phyloP scores from a whole-genome alignment of 116 monocot genomes.

The Dioscorea cayenensis region DNA sequence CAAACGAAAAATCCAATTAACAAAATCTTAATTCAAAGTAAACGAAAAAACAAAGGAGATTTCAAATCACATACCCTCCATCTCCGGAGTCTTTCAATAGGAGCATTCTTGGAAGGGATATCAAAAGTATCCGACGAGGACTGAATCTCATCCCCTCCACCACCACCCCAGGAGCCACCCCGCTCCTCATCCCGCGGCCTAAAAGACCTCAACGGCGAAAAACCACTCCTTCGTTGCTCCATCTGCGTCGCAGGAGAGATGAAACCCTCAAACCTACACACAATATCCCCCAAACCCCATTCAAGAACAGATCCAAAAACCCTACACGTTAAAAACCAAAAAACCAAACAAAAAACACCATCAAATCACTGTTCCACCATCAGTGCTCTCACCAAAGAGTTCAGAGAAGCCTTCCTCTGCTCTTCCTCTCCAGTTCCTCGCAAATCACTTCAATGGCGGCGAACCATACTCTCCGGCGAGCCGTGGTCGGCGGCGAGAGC shows the following conservation, averaged over 20 bases:
- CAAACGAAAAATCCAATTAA: too few relatives aligned
- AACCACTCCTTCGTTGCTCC: conserved; percentile 24
- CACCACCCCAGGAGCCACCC: conserved; percentile 3
- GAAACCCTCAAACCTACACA: conserved; percentile 11
- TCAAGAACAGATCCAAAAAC: neutral
- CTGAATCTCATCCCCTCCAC: conserved; percentile 2
- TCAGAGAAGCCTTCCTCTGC: neutral
- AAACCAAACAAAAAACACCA: neutral
- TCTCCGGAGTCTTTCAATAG: conserved; percentile 67
- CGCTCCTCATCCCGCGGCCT: neutral
- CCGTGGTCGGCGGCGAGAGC: neutral
- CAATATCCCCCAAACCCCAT: neutral
- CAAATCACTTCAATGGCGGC: too few relatives aligned
- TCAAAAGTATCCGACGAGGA: conserved; percentile 43
- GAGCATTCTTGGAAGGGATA: conserved; percentile 76
- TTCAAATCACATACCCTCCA: conserved; percentile 57
- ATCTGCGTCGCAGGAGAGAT: conserved; percentile 33
- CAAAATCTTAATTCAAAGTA: neutral
- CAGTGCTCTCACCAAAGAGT: neutral
- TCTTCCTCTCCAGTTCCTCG: too few relatives aligned
- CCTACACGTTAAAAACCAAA: neutral
- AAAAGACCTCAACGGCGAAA: neutral
- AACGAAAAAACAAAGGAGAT: neutral
- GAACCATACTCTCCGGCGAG: too few relatives aligned
- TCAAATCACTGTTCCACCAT: neutral